Evolutionary conservation across 2,329 filamentous ascomycete species (phyloP).

Genomic region (Pyricularia sp.): DNA sequence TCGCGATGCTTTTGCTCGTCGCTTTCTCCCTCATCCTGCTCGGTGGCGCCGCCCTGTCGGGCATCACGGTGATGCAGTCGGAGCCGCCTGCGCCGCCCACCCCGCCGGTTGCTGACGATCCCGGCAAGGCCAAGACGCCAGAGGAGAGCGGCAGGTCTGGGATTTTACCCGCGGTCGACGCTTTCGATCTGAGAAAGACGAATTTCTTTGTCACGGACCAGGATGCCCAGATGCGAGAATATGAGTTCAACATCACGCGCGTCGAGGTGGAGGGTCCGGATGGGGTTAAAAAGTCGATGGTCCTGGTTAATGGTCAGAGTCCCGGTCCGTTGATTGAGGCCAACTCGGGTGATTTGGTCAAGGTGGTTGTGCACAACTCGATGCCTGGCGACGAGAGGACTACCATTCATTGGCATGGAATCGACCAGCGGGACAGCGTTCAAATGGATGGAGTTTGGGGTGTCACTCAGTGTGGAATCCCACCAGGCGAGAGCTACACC

Average conservation of each 20-base stretch:
- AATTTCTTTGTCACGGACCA: conserved; percentile 12
- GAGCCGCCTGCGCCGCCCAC: neutral
- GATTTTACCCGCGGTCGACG: neutral
- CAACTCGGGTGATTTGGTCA: conserved; percentile 30
- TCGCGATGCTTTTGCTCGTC: neutral
- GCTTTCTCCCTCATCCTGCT: conserved; percentile 2
- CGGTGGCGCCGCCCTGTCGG: conserved; percentile 1
- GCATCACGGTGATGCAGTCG: neutral
- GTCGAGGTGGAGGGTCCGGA: conserved; percentile 20
- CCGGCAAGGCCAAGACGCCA: neutral
- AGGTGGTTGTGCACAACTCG: conserved; percentile 28
- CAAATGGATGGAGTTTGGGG: conserved; percentile 58
- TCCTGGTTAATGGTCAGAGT: conserved; percentile 29
- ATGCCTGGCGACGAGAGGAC: conserved; percentile 27
- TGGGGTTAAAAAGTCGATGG: conserved; percentile 26
- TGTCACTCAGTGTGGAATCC: conserved; percentile 51
- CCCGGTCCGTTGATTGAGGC: conserved; percentile 35
- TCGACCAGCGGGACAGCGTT: conserved; percentile 68
- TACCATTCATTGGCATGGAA: conserved; percentile 59
- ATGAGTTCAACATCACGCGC: conserved; percentile 22
- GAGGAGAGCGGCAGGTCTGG: neutral
- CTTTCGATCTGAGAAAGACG: conserved; percentile 1
- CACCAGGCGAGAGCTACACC: conserved; percentile 45
- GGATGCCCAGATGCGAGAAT: conserved; percentile 16
- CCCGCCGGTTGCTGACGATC: neutral